A percentile compares a stretch with the other conserved stretches of the same genome.
These are phyloP conservation scores for Eimeria zaria DNA, from an alignment of 169 alveolate genomes.

Conservation along the genomic window DNA sequence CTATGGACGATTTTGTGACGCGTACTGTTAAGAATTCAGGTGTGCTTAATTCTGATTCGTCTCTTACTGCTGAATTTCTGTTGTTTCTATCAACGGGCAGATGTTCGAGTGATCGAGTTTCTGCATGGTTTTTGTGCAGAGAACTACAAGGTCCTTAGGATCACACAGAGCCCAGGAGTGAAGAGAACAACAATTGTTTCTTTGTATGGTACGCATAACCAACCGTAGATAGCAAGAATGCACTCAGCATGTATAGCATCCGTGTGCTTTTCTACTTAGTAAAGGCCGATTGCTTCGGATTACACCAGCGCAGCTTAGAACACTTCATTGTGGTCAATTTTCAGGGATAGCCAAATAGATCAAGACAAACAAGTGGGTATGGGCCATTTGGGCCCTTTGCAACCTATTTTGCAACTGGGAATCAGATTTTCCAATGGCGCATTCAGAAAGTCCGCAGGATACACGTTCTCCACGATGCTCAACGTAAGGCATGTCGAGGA, in stretches of 20 bases:
- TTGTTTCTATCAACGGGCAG: not conserved
- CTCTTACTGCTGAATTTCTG: not conserved
- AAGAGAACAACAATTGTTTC: slow-evolving; percentile 1
- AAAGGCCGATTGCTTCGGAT: not conserved
- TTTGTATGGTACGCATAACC: not conserved
- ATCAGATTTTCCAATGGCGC: too few relatives aligned
- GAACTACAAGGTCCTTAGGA: not conserved
- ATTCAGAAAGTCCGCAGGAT: too few relatives aligned
- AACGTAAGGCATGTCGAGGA: not conserved
- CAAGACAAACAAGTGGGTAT: not conserved
- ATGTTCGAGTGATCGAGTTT: not conserved
- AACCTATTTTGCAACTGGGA: not conserved
- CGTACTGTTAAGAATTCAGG: not conserved
- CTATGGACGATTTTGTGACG: not conserved
- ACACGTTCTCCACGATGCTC: not conserved
- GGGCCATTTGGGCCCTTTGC: not conserved
- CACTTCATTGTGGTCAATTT: not conserved
- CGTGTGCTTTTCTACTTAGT: not conserved
- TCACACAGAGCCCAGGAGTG: slow-evolving; percentile 5
- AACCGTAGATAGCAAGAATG: not conserved
- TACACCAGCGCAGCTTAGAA: not conserved
- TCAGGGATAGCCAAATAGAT: not conserved
- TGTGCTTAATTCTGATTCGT: not conserved
- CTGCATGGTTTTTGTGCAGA: not conserved
- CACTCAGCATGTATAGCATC: not conserved